Conservation (phyloP, 768 basidiomycete species). For the Leccinum boreale region DNA sequence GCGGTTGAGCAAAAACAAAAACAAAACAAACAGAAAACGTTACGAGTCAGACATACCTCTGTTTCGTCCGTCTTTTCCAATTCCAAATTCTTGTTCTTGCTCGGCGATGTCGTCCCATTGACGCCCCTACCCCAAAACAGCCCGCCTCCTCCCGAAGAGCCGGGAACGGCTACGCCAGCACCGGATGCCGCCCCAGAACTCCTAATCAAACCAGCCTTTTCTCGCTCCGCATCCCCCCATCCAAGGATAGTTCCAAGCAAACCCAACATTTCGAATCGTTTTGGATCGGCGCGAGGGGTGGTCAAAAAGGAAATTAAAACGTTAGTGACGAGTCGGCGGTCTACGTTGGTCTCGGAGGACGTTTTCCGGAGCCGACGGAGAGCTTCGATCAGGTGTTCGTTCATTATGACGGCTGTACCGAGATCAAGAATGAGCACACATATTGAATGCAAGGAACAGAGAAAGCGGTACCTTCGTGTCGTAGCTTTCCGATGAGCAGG, state of each 20-base stretch:
- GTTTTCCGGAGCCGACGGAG: constrained; percentile 89
- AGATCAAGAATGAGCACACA: not conserved
- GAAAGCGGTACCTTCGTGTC: constrained; percentile 80
- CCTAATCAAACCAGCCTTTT: constrained; percentile 66
- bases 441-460: constrained; percentile 4
- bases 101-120: constrained; percentile 27
- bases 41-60: constrained; percentile 46
- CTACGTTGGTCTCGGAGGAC: constrained; percentile 83
- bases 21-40: not conserved
- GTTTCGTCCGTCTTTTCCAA: constrained; percentile 81
- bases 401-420: constrained; percentile 82
- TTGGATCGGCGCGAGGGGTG: constrained; percentile 87
- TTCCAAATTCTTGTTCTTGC: constrained; percentile 45
- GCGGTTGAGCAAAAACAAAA: not conserved
- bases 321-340: constrained; percentile 91
- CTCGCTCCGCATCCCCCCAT: constrained; percentile 89
- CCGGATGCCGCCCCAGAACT: constrained; percentile 52
- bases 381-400: constrained; percentile 97
- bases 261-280: constrained; percentile 95
- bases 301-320: constrained; percentile 86
- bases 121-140: constrained; percentile 20
- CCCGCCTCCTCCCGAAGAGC: constrained; percentile 18
- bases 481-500: constrained; percentile 88
- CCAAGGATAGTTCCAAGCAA: constrained; percentile 86
- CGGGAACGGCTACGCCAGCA: constrained; percentile 16